These are phyloP conservation scores for Cicer bijugum DNA, from an alignment of 306 rosid genomes.

Conservation along the genomic window DNA sequence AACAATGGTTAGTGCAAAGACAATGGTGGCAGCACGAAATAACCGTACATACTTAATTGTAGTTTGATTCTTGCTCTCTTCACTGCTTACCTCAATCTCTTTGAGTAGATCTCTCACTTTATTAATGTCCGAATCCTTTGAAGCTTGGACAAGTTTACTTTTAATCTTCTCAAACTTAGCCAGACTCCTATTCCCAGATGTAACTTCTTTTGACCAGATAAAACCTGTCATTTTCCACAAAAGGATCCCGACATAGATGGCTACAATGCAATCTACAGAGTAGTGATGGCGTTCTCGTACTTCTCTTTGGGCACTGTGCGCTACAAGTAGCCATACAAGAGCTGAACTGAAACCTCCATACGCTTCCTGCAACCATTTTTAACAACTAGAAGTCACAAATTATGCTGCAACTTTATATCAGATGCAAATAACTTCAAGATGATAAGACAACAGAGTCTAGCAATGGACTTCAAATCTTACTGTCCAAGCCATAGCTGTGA, in stretches of 20 bases:
- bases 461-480: constrained; percentile 54
- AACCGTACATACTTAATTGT: constrained; percentile 51
- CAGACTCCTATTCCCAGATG: constrained; percentile 45
- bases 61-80: constrained; percentile 54
- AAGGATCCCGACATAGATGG: constrained; percentile 88
- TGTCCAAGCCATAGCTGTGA: constrained; percentile 99
- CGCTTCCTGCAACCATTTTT: constrained; percentile 72
- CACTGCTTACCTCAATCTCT: constrained; percentile 60
- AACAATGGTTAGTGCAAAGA: constrained; percentile 63
- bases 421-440: constrained; percentile 19
- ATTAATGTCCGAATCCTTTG: constrained; percentile 84
- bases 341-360: constrained; percentile 93
- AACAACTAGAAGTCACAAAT: constrained; percentile 31
- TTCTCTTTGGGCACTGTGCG: constrained; percentile 92
- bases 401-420: constrained; percentile 20
- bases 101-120: constrained; percentile 79
- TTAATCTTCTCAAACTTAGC: constrained; percentile 72
- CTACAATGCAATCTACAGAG: constrained; percentile 77
- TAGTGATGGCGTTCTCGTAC: constrained; percentile 92
- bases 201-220: constrained; percentile 65
- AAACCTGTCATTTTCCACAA: constrained; percentile 92
- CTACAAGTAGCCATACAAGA: constrained; percentile 81
- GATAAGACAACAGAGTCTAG: constrained; percentile 20
- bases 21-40: constrained; percentile 55
- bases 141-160: constrained; percentile 74